Evolutionary conservation across 1,284 basidiomycete species (phyloP).

Genomic region (Mycena citricolor): DNA sequence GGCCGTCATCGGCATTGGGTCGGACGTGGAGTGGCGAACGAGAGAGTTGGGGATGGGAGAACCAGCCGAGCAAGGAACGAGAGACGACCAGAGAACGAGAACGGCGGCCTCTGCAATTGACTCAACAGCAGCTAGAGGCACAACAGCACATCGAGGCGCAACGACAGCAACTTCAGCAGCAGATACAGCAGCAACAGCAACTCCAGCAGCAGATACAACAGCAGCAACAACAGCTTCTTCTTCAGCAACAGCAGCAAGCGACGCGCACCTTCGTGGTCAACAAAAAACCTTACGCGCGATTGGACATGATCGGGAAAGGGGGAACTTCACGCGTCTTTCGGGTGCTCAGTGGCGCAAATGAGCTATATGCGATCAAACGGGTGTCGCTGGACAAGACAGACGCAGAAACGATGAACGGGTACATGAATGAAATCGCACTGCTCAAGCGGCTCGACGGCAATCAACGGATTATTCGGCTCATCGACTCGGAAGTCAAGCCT

Average conservation of each 20-base stretch:
- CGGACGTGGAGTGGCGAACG: conserved; percentile 51
- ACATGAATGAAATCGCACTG: conserved; percentile 91
- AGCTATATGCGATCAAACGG: conserved; percentile 86
- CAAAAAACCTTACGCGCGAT: conserved; percentile 75
- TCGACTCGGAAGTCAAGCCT: conserved; percentile 80
- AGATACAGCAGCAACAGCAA: conserved; percentile 28
- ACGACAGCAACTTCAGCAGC: conserved; percentile 6
- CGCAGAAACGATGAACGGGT: conserved; percentile 83
- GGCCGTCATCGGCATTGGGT: conserved; percentile 26
- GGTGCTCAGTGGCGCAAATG: conserved; percentile 74
- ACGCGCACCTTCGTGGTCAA: conserved; percentile 52
- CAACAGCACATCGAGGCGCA: neutral
- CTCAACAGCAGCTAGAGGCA: conserved; percentile 4
- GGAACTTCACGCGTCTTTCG: conserved; percentile 94
- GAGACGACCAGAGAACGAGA: conserved; percentile 29
- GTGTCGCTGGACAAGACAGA: conserved; percentile 87
- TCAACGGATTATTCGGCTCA: conserved; percentile 82
- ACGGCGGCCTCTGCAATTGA: conserved; percentile 4
- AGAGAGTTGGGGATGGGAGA: conserved; percentile 31
- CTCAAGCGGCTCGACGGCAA: conserved; percentile 87
- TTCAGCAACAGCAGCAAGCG: conserved; percentile 18
- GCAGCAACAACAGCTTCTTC: conserved; percentile 16
- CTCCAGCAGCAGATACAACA: conserved; percentile 28
- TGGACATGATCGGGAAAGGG: conserved; percentile 88
- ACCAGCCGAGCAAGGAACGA: conserved; percentile 33